Base-by-base conservation (phyloP, 495 filamentous ascomycete genomes). In the Lophium mytilinum region DNA sequence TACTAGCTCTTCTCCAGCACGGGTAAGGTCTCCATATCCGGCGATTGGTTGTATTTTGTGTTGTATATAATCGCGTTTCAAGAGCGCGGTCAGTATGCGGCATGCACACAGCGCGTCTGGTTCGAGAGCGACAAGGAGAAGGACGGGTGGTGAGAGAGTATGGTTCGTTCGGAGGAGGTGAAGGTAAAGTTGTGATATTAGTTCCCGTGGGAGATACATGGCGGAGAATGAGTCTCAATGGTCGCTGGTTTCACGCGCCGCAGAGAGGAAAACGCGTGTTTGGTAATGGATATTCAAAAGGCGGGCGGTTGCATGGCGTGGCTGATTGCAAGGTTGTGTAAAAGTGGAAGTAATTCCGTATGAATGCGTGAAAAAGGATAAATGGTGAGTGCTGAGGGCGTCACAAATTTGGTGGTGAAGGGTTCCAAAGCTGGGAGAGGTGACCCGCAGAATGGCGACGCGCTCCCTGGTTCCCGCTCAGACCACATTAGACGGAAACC, bases 61-160 rank as follows among this genome's bases (percentile, higher is more conserved):
- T n/a, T 86, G 85, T 61, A 98, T 94, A 68, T 92, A 97, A 76
- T 98, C 93, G 76, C 89, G 86, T 75, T 92, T 96, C 50, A 98
- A 78, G 15, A 97, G 79, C 12, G 83, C 79, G 1, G 93, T 93
- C 14, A 98, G 81, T 53, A 98, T 97, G 50, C 91, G 90, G 66
- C 89, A 91, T 50, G 91, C 94, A 73, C 93, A 97, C 37, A 98
- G 83, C 50, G 92, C 87, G 76, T 98, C 93, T 45, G 92, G 89
- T 69, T 96, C 93, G 66, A 97, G 85, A 34, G 91, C 88, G 57
- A 89, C 90, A 48, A 98, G 84, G 54, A 98, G 82, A n/a, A 97
- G 79, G 58, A 97, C 88, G 4, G 89, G 89, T 39, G 91, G 86
- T 4, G 89, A 91, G 21, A 90, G 81, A 8, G 89, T 82, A 68